Conservation (phyloP, 805 yeast genomes). For the Candida dendrica region DNA sequence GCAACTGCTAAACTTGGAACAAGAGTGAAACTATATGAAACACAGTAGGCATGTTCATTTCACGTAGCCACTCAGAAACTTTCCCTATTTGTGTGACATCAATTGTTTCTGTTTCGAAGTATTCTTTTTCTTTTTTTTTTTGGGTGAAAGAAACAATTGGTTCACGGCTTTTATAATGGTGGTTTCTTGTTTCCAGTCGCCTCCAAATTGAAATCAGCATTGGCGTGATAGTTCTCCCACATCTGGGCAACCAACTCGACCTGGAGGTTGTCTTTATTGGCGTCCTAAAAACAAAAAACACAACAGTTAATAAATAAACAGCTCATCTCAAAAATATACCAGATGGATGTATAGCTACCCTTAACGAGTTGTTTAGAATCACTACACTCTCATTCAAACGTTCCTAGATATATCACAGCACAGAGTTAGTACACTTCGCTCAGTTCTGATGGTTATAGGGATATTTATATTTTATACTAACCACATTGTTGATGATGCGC, state of each 20-base stretch:
- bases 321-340: no score
- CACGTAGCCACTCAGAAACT: no score
- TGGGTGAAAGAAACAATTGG: no score
- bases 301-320: slow-evolving; percentile 6
- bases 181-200: slow-evolving; percentile 56
- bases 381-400: slow-evolving; percentile 64
- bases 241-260: slow-evolving; percentile 66
- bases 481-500: slow-evolving; percentile 71
- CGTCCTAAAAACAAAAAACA: slow-evolving; percentile 24
- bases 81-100: no score
- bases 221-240: slow-evolving; percentile 72
- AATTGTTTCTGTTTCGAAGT: no score
- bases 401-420: slow-evolving; percentile 33
- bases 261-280: slow-evolving; percentile 60
- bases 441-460: no score
- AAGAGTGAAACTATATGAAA: no score
- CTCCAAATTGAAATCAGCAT: slow-evolving; percentile 61
- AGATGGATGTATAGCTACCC: no score
- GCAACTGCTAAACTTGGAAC: no score
- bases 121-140: no score
- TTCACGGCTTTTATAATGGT: slow-evolving; percentile 38
- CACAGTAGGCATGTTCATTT: no score
- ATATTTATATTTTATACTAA: no score
- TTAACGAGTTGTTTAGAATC: slow-evolving; percentile 53
- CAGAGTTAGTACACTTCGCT: background rate